phyloP scores from a whole-genome alignment of 768 basidiomycete genomes.

The Hypholoma sublateritium region DNA sequence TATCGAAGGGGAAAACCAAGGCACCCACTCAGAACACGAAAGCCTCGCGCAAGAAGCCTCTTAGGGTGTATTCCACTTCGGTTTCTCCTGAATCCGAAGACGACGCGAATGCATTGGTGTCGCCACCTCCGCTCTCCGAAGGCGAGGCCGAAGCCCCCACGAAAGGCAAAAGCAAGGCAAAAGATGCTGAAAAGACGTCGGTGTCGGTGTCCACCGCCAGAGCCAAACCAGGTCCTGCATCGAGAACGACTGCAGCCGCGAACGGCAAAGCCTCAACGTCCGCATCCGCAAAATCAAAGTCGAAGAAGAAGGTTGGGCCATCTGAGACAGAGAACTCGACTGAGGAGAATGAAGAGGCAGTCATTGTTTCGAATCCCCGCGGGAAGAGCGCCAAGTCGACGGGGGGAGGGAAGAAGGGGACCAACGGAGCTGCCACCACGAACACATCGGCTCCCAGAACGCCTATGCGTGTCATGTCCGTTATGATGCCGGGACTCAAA shows the following conservation, averaged over 20 bases:
- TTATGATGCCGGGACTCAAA: slow-evolving; percentile 12
- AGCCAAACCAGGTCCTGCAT: slow-evolving; percentile 1
- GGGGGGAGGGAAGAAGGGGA: background rate
- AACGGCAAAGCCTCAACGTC: slow-evolving; percentile 7
- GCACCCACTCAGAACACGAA: slow-evolving; percentile 7
- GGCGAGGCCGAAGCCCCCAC: background rate
- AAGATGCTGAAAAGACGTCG: background rate
- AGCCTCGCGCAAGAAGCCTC: slow-evolving; percentile 8
- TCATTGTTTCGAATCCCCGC: background rate
- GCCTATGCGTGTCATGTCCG: slow-evolving; percentile 13
- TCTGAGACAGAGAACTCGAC: slow-evolving; percentile 1
- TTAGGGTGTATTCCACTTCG: slow-evolving; percentile 10
- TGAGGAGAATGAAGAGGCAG: slow-evolving; percentile 10
- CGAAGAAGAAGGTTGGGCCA: slow-evolving; percentile 2
- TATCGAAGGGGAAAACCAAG: slow-evolving; percentile 14
- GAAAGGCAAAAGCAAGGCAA: background rate
- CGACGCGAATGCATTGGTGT: slow-evolving; percentile 12
- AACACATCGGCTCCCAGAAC: background rate
- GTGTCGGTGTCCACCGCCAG: background rate
- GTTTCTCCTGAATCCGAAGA: slow-evolving; percentile 9
- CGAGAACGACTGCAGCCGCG: background rate
- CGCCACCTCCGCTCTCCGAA: slow-evolving; percentile 1
- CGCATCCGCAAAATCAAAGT: background rate
- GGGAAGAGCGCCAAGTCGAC: background rate
- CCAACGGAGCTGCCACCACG: background rate